Base-by-base conservation (phyloP, 768 basidiomycete genomes). In the Kwoniella newhampshirensis region DNA sequence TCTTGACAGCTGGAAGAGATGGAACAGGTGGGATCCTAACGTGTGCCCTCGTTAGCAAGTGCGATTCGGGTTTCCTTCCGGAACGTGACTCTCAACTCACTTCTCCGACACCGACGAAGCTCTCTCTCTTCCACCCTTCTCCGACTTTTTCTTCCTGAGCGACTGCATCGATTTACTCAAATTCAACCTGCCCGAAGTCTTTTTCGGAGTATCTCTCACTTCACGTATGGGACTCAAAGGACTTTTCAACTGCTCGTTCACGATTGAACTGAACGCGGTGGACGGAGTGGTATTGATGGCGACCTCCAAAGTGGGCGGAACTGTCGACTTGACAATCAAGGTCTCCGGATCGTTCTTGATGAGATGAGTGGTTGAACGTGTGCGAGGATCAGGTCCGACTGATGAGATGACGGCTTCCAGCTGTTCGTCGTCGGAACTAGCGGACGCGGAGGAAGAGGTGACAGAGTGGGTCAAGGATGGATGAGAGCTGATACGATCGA, bases 121-220 rank as follows among this genome's bases (percentile, higher is more conserved):
- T 26, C 59, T 48, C 27, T 54, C 59, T 39, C 59, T 48, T 5
- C 57, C 50, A 11, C 27, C 45, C 30, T 56, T 46, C 15, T 25
- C 44, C 12, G 25, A 47, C n/a, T 56, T 45, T 52, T 58, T 52
- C 48, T 51, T 58, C 41, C 56, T 58, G 3, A 63, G 23, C 11
- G 49, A 52, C 46, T 58, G 56, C 61, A 63, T 63, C 52, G 61
- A 63, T 63, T 51, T 63, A 45, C 56, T 58, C 20, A 63, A 21
- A 27, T 58, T 63, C 41, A 63, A 21, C 36, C 57, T 53, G 5
- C 47, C 47, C 45, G 45, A 55, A 15, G 30, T 3, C 37, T 54
- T 58, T 35, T 58, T 58, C 7, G 50, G 36, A 11, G 37, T 28
- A 37, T 52, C 26, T 28, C 42, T 54, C 15, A 45, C 51, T 41